phyloP scores from a whole-genome alignment of 2,329 filamentous ascomycete species.

The Cladophialophora psammophila region DNA sequence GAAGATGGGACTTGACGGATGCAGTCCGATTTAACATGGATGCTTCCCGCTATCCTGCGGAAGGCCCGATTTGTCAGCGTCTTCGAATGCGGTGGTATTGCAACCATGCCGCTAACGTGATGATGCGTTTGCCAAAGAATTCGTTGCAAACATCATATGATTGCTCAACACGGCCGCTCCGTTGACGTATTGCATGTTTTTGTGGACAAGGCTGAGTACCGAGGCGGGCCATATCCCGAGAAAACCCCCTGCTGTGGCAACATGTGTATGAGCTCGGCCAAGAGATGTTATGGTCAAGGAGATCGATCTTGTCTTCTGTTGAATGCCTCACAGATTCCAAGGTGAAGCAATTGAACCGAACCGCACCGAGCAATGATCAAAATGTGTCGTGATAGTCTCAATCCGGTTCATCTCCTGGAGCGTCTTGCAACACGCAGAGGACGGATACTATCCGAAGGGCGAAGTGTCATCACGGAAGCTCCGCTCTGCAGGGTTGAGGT shows the following conservation, averaged over 20 bases:
- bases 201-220: not conserved
- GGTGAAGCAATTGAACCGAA: no score
- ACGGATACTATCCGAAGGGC: no score
- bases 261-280: not conserved
- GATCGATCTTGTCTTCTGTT: no score
- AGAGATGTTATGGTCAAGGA: no score
- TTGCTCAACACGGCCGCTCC: not conserved
- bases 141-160: not conserved
- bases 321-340: no score
- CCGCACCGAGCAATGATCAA: no score
- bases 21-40: constrained; percentile 11
- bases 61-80: constrained; percentile 7
- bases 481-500: no score
- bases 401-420: no score
- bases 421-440: no score
- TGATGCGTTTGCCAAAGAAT: not conserved
- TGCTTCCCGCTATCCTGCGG: not conserved
- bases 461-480: no score
- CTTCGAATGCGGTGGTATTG: not conserved
- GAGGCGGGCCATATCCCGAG: not conserved
- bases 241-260: not conserved
- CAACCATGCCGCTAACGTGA: not conserved
- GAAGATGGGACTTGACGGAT: not conserved
- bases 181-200: not conserved
- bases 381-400: no score